Base-by-base conservation (phyloP, 345 rosid species). In the Triadica sebifera region DNA sequence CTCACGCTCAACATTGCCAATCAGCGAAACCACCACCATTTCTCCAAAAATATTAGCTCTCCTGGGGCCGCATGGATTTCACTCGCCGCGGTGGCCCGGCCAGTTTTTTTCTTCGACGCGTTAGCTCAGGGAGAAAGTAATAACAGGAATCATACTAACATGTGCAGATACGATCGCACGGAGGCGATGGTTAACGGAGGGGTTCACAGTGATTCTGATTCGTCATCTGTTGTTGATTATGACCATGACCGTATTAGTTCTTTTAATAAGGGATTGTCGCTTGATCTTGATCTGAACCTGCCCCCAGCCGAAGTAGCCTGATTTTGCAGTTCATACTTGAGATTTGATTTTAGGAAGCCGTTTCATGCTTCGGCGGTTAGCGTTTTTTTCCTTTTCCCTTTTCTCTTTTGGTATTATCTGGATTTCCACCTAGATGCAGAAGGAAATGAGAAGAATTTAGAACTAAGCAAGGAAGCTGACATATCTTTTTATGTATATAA, bases 261-360 rank as follows among this genome's bases (percentile, higher is more conserved):
- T 5, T 65, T 65, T 25, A 63, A 29, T 12, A 70, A 70, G 37
- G 65, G 64, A n/a, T 12, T 62, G 12, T 70, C 74, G 1, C 85
- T 87, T n/a, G 84, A 81, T 69, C 81, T 92, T 47, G 94, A 93
- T 83, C 95, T 93, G 10, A 91, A 91, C 79, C 81, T 80, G 53
- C 81, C 86, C 25, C 93, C 96, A 2, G 76, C 86, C 1, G 91
- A 89, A 80, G 85, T 83, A 5, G 90, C 84, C 6, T 91, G 85
- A 88, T 69, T 16, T 79, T 71, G 74, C 39, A 17, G 68, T 61
- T 71, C 70, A 65, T 63, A 67, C 20, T 24, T 59, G 69, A 65
- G 43, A 13, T 55, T 75, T 12, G 17, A 22, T 67, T 67, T 47
- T 38, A 37, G 52, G 34, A 46, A 57, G 67, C 50, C 67, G 67